Percentiles rank a stretch among this genome's conserved stretches.
Conservation (phyloP, 805 yeast genomes). For the Pichia cephalocereana region DNA sequence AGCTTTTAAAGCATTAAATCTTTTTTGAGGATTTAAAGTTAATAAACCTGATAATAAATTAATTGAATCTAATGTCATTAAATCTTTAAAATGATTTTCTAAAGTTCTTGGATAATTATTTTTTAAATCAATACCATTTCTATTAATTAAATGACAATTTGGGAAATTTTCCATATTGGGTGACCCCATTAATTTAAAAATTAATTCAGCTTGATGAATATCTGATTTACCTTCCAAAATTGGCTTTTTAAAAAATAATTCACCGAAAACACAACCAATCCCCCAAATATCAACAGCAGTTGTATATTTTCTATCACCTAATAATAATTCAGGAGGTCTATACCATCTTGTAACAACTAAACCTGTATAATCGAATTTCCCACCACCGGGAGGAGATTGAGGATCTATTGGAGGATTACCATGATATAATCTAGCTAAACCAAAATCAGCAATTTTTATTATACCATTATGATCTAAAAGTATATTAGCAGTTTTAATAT, state of each 20-base stretch:
- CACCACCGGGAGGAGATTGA: constrained; percentile 40
- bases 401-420: constrained; percentile 27
- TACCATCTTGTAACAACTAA: constrained; percentile 96
- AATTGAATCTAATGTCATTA: constrained; percentile 34
- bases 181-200: constrained; percentile 75
- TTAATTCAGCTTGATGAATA: constrained; percentile 74
- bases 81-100: constrained; percentile 35
- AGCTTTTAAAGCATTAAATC: constrained; percentile 78
- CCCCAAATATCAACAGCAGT: constrained; percentile 99
- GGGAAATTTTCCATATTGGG: constrained; percentile 61
- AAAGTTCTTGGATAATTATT: constrained; percentile 31
- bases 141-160: constrained; percentile 48
- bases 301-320: constrained; percentile 81
- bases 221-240: constrained; percentile 81
- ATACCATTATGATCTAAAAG: constrained; percentile 67
- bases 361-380: constrained; percentile 43
- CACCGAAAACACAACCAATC: constrained; percentile 91
- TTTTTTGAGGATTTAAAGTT: constrained; percentile 55
- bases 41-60: constrained; percentile 54
- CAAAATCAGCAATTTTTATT: constrained; percentile 91
- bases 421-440: constrained; percentile 61
- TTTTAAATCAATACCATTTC: constrained; percentile 32
- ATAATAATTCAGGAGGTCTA: constrained; percentile 85
- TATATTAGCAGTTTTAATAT: constrained; percentile 93
- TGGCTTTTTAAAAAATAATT: constrained; percentile 73